Evolutionary conservation across 139 green algal species (phyloP), one percentile per base, ranked within the genome.

Genomic region (Monoraphidium neglectum): DNA sequence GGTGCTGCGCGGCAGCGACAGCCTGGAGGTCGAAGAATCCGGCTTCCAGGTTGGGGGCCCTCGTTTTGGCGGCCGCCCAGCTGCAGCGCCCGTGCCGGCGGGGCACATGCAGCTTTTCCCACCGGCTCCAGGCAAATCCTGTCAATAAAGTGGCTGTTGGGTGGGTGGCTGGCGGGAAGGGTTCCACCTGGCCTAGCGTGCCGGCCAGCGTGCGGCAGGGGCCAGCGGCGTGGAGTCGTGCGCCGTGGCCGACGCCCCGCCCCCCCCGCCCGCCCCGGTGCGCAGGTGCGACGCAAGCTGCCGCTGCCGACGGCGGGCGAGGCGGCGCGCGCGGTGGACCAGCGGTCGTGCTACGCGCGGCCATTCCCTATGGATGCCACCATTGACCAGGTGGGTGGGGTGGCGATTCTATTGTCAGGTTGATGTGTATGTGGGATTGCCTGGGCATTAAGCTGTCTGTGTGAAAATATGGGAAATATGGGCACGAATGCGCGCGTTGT

Each of bases 341-440:
- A 65, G 18, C 87, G 93, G 68, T 91, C 79, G 37, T 66, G 97
- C 35, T 95, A 93, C 60, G 94, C 79, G 4, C 70, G 77, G 4
- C 94, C 94, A 46, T 96, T 98, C 76, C 86, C 92, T 18, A 87
- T 83, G 73, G 78, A 92, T 73, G 56, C 60, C 28, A 49, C 33
- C 12, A 70, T 87, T 16, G 82, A 87, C 70, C 54, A 77, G 69
- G 69, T 63, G 24, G 26, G 38, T 10, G 12, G 56, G 26, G n/a
- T 8, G 43, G 43, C 8, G 43, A 12, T 8, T 21, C 8, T 51
- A 51, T 21, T 12, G 43, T n/a, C n/a, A n/a, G n/a, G 49, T 57
- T 18, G 18, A 18, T 57, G 49, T 18, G 18, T 15, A 26, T 57
- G 49, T 15, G 15, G 49, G 18, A 15, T 15, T 57, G 18, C 49